Conservation (phyloP, 805 yeast genomes). For the Nakazawaea sp. region DNA sequence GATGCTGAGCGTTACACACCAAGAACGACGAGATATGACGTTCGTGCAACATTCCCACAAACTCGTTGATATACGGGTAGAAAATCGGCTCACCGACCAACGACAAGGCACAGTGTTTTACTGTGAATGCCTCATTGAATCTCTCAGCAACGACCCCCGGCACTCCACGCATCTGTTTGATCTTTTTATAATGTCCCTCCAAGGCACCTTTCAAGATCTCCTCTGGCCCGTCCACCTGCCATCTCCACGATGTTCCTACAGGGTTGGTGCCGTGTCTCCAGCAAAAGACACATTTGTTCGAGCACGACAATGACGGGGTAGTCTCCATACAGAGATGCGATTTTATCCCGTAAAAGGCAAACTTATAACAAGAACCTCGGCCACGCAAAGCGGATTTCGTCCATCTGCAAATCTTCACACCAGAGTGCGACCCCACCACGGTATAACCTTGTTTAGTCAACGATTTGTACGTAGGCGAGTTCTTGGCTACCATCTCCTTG, state of each 20-base stretch:
- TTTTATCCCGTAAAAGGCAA: slow-evolving; percentile 84
- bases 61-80: slow-evolving; percentile 85
- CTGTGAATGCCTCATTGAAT: slow-evolving; percentile 85
- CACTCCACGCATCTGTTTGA: slow-evolving; percentile 91
- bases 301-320: slow-evolving; percentile 88
- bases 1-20: slow-evolving; percentile 96
- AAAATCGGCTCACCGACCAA: slow-evolving; percentile 93
- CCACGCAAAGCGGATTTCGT: slow-evolving; percentile 92
- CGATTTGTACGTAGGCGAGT: slow-evolving; percentile 83
- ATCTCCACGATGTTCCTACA: slow-evolving; percentile 92
- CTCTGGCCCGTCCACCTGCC: slow-evolving; percentile 92
- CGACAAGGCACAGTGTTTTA: slow-evolving; percentile 86
- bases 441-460: slow-evolving; percentile 92
- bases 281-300: slow-evolving; percentile 93
- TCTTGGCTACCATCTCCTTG: slow-evolving; percentile 85
- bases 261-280: slow-evolving; percentile 98
- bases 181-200: slow-evolving; percentile 83
- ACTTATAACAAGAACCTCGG: slow-evolving; percentile 90
- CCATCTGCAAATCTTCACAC: slow-evolving; percentile 95
- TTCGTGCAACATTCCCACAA: slow-evolving; percentile 73
- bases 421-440: slow-evolving; percentile 89
- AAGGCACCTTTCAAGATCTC: slow-evolving; percentile 78
- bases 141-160: slow-evolving; percentile 90
- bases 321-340: slow-evolving; percentile 95
- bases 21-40: slow-evolving; percentile 77